Conservation (phyloP, 2,329 filamentous ascomycete genomes). For the Geoglossum cookeanum region DNA sequence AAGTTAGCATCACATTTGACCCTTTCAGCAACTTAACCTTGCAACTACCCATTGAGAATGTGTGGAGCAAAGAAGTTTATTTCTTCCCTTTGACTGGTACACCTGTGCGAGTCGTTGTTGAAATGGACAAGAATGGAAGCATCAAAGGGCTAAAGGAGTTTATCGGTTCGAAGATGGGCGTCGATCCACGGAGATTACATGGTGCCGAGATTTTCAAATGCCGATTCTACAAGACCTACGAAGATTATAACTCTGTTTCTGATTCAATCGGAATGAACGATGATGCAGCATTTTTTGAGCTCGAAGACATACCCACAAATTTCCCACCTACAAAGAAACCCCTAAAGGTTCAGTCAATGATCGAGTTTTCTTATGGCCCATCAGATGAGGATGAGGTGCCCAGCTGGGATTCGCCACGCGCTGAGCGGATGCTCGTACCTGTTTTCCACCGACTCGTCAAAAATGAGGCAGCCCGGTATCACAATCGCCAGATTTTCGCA, state of each 20-base stretch:
- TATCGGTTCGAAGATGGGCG: constrained; percentile 33
- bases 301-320: constrained; percentile 65
- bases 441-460: constrained; percentile 25
- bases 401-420: constrained; percentile 22
- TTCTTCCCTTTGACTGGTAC: constrained; percentile 58
- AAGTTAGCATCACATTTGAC: constrained; percentile 97
- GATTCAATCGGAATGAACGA: constrained; percentile 47
- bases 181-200: constrained; percentile 43
- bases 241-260: constrained; percentile 46
- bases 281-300: constrained; percentile 53
- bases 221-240: constrained; percentile 74
- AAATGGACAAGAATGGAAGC: constrained; percentile 57
- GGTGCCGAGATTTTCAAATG: constrained; percentile 64
- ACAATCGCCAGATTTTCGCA: background rate
- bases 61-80: constrained; percentile 56
- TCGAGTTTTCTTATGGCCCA: constrained; percentile 9
- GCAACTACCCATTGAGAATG: constrained; percentile 69
- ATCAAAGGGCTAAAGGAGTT: constrained; percentile 51
- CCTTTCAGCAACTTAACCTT: constrained; percentile 90
- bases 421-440: constrained; percentile 27
- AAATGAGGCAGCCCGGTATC: background rate
- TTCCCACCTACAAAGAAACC: constrained; percentile 39
- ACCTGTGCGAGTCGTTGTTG: constrained; percentile 55
- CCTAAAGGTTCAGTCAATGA: constrained; percentile 12
- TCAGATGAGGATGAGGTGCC: constrained; percentile 23